Evolutionary conservation across 768 basidiomycete genomes (phyloP), one percentile per base, ranked within the genome.

Genomic region (Termitomyces sp.): DNA sequence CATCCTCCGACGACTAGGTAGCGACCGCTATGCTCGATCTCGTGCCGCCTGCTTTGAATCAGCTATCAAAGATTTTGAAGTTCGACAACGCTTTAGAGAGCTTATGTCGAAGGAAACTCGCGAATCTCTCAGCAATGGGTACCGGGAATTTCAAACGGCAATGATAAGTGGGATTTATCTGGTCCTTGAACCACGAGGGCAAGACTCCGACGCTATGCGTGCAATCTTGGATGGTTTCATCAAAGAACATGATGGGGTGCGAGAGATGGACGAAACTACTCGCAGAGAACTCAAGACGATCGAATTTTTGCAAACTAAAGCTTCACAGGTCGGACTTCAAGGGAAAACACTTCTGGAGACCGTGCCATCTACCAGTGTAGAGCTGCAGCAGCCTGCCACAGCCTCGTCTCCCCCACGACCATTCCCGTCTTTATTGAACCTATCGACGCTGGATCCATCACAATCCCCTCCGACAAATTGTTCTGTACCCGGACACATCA

Each of bases 131-230:
- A 84, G 89, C 63, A 91, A 89, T 60, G 88, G 87, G 7, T 93
- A 92, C 65, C 78, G 91, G 55, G 91, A 92, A 64, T 94, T 94
- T 70, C 91, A 92, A 68, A 86, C 89, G 9, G 87, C 89, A 10
- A 91, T 94, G 90, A 87, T 94, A 53, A 86, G 87, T 60, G 89
- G 92, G 11, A 91, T 94, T 51, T 91, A 91, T 66, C 81, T 93
- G 50, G 84, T 90, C 50, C 74, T 94, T 30, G 83, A 94, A 59
- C 91, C 89, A 2, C 83, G 75, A 38, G 91, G 90, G 3, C 74
- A 78, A 60, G 78, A 89, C 63, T 83, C 85, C 5, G 77, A 73
- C 5, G 78, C 75, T 43, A 92, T 94, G 90, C 87, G 89, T 64
- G 74, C 79, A 41, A 89, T 94, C 48, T 70, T 94, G 61, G 90